Evolutionary conservation across 2,329 filamentous ascomycete species (phyloP).

Genomic region (Verruconis gallopava): DNA sequence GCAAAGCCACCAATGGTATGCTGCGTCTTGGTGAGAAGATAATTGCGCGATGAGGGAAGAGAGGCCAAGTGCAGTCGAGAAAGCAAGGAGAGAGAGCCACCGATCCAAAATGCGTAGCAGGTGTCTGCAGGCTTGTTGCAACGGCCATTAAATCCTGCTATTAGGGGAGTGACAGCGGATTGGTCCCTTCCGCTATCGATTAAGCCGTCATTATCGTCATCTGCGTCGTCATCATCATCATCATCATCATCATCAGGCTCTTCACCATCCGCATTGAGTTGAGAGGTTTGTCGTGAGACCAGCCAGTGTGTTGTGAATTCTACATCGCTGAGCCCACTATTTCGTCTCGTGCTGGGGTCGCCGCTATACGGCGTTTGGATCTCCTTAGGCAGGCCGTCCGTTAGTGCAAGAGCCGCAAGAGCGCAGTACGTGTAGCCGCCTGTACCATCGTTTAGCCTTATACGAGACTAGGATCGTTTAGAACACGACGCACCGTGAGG

Average conservation of each 20-base stretch:
- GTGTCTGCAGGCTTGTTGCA: slow-evolving; percentile 88
- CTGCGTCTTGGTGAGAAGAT: slow-evolving; percentile 73
- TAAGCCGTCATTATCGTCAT: slow-evolving; percentile 20
- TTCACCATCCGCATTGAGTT: slow-evolving; percentile 16
- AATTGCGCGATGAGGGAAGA: slow-evolving; percentile 35
- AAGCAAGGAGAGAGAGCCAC: slow-evolving; percentile 44
- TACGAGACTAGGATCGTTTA: neutral
- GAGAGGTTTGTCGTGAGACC: slow-evolving; percentile 32
- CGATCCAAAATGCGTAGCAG: slow-evolving; percentile 91
- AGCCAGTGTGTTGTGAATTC: slow-evolving; percentile 33
- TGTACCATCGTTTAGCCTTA: slow-evolving; percentile 22
- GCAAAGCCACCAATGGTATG: slow-evolving; percentile 53
- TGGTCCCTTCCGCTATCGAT: slow-evolving; percentile 37
- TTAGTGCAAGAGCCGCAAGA: no score
- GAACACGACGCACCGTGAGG: slow-evolving; percentile 52
- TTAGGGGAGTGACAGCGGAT: slow-evolving; percentile 39
- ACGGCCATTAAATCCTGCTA: slow-evolving; percentile 76
- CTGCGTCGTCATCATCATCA: slow-evolving; percentile 25
- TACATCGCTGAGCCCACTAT: slow-evolving; percentile 27
- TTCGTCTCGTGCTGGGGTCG: no score
- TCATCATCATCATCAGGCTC: slow-evolving; percentile 31
- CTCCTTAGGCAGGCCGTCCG: no score
- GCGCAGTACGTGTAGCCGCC: slow-evolving; percentile 88
- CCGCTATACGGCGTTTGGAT: no score
- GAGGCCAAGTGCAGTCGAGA: slow-evolving; percentile 8